These are phyloP conservation scores for Phytophthora fragariaefolia DNA, from an alignment of 352 stramenopile species.

Conservation along the genomic window DNA sequence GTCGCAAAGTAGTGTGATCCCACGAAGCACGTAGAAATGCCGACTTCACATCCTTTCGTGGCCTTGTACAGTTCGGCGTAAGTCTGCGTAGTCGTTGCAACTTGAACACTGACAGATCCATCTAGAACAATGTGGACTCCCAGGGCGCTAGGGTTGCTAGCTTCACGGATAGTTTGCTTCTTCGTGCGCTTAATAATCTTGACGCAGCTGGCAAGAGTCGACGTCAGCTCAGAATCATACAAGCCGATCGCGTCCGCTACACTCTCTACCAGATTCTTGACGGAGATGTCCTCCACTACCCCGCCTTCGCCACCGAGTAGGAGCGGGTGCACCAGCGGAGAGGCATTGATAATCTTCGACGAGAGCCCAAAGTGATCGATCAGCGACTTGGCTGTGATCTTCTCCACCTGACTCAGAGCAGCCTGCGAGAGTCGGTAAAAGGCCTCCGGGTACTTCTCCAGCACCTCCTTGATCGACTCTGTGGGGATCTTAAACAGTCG, in stretches of 20 bases:
- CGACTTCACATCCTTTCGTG: conserved; percentile 69
- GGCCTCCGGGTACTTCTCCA: conserved; percentile 68
- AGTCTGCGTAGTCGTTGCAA: conserved; percentile 43
- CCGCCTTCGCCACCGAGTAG: conserved; percentile 28
- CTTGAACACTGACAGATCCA: conserved; percentile 62
- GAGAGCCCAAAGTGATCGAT: conserved; percentile 84
- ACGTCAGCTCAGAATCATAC: conserved; percentile 45
- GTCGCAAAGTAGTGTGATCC: conserved; percentile 49
- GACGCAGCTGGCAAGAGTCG: conserved; percentile 39
- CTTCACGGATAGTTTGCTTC: conserved; percentile 38
- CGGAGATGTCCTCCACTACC: conserved; percentile 1
- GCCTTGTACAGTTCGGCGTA: conserved; percentile 60
- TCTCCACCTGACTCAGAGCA: conserved; percentile 81
- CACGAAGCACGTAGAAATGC: conserved; percentile 71
- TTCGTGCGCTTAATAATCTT: conserved; percentile 41
- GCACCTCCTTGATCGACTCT: conserved; percentile 52
- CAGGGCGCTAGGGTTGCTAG: conserved; percentile 23
- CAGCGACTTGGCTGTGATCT: conserved; percentile 80
- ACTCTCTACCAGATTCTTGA: conserved; percentile 40
- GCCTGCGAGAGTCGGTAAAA: conserved; percentile 81
- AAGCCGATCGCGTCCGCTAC: conserved; percentile 58
- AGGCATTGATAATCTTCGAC: conserved; percentile 45
- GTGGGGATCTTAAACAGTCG: conserved; percentile 71
- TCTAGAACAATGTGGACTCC: conserved; percentile 71
- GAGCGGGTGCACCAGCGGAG: conserved; percentile 39